Conservation (phyloP, 2,329 filamentous ascomycete genomes). For the Claviceps sp. region DNA sequence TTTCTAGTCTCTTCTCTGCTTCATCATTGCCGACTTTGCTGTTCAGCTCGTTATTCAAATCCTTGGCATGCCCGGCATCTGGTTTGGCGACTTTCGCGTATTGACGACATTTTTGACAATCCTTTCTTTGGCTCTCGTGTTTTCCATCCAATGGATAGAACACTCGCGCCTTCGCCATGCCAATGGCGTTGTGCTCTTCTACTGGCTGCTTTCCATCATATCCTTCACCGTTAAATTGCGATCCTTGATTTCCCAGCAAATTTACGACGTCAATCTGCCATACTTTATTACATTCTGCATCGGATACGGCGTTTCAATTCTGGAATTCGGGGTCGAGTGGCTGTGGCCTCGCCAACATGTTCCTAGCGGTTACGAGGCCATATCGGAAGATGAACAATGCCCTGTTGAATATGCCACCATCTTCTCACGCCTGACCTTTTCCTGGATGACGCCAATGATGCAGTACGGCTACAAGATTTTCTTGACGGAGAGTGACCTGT, state of each 20-base stretch:
- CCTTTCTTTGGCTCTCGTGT: slow-evolving; percentile 60
- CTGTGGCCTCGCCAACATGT: slow-evolving; percentile 62
- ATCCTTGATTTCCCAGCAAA: slow-evolving; percentile 66
- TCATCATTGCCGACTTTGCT: slow-evolving; percentile 53
- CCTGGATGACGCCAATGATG: slow-evolving; percentile 99
- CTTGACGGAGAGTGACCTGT: slow-evolving; percentile 87
- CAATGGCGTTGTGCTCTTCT: slow-evolving; percentile 80
- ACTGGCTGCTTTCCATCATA: slow-evolving; percentile 79
- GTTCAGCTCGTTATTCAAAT: slow-evolving; percentile 69
- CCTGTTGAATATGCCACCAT: slow-evolving; percentile 84
- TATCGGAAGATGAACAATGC: slow-evolving; percentile 48
- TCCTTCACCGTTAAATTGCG: slow-evolving; percentile 71
- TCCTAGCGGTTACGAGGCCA: slow-evolving; percentile 40
- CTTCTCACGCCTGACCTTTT: slow-evolving; percentile 87
- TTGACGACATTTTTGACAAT: slow-evolving; percentile 66
- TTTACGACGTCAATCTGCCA: slow-evolving; percentile 50
- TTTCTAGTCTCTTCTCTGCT: slow-evolving; percentile 39
- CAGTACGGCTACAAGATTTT: slow-evolving; percentile 83
- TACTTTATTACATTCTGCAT: slow-evolving; percentile 70
- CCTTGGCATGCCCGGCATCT: slow-evolving; percentile 51
- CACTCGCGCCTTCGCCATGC: slow-evolving; percentile 71
- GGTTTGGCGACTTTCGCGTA: slow-evolving; percentile 73
- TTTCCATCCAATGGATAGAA: slow-evolving; percentile 73
- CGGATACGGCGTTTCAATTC: slow-evolving; percentile 53
- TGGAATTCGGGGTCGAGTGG: slow-evolving; percentile 73